phyloP scores from a whole-genome alignment of 345 rosid species.

The Eucalyptus rudis region DNA sequence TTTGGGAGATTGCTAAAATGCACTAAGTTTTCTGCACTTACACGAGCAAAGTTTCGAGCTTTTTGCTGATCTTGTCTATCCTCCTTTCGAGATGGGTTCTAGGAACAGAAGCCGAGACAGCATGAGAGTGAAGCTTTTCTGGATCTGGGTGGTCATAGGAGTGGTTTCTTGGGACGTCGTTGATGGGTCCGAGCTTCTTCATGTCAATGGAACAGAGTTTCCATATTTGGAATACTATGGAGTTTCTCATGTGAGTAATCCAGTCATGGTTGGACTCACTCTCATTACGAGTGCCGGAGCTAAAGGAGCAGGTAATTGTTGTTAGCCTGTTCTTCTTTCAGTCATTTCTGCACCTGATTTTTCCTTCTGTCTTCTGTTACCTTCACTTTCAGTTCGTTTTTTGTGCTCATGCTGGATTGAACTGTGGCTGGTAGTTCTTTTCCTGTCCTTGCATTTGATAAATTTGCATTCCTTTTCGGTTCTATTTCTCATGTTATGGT shows the following conservation, averaged over 20 bases:
- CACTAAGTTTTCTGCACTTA: neutral
- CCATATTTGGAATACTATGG: neutral
- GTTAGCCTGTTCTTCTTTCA: neutral
- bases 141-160: neutral
- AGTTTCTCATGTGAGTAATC: neutral
- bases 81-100: neutral
- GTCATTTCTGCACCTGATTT: neutral
- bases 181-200: neutral
- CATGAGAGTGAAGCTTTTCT: neutral
- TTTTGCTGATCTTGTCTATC: neutral
- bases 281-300: slow-evolving; percentile 4
- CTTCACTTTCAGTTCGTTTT: neutral
- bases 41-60: neutral
- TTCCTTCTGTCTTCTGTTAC: neutral
- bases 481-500: neutral
- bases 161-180: neutral
- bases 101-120: neutral
- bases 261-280: slow-evolving; percentile 3
- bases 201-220: neutral
- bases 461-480: neutral
- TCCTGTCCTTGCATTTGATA: neutral
- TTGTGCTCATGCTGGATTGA: neutral
- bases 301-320: slow-evolving; percentile 2
- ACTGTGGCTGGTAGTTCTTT: neutral
- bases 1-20: neutral